Evolutionary conservation across 2,329 filamentous ascomycete species (phyloP).

Genomic region (Aspergillus costaricaensis): DNA sequence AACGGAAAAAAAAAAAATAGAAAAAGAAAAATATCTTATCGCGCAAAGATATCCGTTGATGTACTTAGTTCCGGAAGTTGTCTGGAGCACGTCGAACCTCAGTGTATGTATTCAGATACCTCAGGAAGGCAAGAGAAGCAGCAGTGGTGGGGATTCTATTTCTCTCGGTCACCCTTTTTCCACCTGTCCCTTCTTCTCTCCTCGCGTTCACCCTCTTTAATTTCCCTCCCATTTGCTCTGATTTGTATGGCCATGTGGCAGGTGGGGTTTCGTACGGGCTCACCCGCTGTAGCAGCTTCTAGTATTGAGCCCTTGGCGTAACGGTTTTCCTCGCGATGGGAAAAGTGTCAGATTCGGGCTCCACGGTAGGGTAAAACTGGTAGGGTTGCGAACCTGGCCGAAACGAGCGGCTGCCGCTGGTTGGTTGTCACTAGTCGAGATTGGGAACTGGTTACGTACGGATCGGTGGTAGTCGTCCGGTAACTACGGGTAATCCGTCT

Average conservation of each 20-base stretch:
- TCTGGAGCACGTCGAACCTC: neutral
- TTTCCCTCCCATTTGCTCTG: slow-evolving; percentile 2
- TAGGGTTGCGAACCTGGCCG: slow-evolving; percentile 7
- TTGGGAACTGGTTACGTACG: slow-evolving; percentile 4
- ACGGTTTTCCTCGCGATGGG: slow-evolving; percentile 32
- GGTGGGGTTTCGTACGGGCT: slow-evolving; percentile 37
- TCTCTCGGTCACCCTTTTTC: neutral
- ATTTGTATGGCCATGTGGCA: slow-evolving; percentile 30
- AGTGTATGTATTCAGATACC: neutral
- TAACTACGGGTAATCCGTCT: slow-evolving; percentile 9
- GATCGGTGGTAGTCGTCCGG: slow-evolving; percentile 7
- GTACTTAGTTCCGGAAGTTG: neutral
- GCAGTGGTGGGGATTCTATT: neutral
- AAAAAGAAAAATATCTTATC: too few species aligned
- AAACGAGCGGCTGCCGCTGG: slow-evolving; percentile 15
- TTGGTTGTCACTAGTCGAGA: neutral
- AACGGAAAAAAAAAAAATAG: neutral
- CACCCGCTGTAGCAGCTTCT: slow-evolving; percentile 31
- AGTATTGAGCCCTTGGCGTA: slow-evolving; percentile 30
- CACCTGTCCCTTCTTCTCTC: neutral
- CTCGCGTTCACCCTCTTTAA: neutral
- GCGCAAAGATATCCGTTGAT: neutral
- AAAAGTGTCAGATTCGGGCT: slow-evolving; percentile 17
- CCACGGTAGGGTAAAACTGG: slow-evolving; percentile 10
- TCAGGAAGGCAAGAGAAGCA: neutral